Conservation (phyloP, 345 rosid species). For the Anacardium occidentale region DNA sequence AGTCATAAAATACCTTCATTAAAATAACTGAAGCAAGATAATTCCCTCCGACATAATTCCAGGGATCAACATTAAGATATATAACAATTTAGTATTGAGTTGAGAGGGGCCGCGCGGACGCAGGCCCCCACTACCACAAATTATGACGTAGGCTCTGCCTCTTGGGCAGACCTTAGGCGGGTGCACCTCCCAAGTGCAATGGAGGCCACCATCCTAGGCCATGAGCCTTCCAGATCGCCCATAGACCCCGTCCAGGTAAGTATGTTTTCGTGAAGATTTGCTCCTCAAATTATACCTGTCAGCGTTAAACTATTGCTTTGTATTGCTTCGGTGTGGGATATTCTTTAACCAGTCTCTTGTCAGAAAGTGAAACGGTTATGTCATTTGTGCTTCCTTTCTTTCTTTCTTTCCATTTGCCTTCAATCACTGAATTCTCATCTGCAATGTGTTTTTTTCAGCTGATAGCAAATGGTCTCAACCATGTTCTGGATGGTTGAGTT, state of each 20-base stretch:
- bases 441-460: conserved; percentile 29
- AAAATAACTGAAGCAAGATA: too few species aligned
- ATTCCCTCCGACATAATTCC: too few species aligned
- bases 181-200: conserved; percentile 14
- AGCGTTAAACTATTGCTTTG: too few species aligned
- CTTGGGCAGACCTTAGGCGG: conserved; percentile 8
- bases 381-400: not conserved
- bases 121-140: conserved; percentile 29
- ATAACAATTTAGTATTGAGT: too few species aligned
- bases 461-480: conserved; percentile 59
- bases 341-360: not conserved
- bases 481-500: conserved; percentile 54
- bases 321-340: not conserved
- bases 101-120: conserved; percentile 21
- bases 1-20: too few species aligned
- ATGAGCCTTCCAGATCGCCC: conserved; percentile 24
- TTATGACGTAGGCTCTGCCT: conserved; percentile 35
- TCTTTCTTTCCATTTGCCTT: not conserved
- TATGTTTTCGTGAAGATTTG: not conserved
- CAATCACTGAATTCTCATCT: not conserved
- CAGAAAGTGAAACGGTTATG: too few species aligned
- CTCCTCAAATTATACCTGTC: too few species aligned
- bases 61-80: too few species aligned
- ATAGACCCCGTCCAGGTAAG: conserved; percentile 32
- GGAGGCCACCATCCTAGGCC: conserved; percentile 21